phyloP scores from a whole-genome alignment of 2,329 filamentous ascomycete species.

The Colletotrichum sp. region DNA sequence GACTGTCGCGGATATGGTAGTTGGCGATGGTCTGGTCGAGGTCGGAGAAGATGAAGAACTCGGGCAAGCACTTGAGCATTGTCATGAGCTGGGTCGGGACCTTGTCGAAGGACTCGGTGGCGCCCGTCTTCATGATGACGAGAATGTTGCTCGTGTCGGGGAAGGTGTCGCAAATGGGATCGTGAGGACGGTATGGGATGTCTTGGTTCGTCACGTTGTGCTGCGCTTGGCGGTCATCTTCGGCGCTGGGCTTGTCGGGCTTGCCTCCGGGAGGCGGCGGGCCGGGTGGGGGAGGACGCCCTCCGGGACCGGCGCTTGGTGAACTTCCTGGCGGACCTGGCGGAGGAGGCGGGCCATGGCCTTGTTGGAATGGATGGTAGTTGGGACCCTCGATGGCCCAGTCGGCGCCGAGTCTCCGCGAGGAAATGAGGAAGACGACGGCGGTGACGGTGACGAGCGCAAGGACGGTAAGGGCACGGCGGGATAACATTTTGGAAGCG shows the following conservation, averaged over 20 bases:
- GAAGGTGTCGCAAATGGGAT: conserved; percentile 41
- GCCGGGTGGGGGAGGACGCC: neutral
- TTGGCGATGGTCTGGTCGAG: conserved; percentile 53
- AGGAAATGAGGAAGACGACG: conserved; percentile 36
- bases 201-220: conserved; percentile 6
- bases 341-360: neutral
- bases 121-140: conserved; percentile 63
- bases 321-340: neutral
- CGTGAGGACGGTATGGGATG: conserved; percentile 23
- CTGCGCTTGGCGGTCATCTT: neutral
- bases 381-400: conserved; percentile 33
- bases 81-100: conserved; percentile 62
- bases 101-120: conserved; percentile 56
- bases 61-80: conserved; percentile 51
- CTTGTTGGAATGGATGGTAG: conserved; percentile 24
- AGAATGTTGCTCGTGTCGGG: conserved; percentile 51
- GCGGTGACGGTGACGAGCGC: conserved; percentile 31
- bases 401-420: conserved; percentile 31
- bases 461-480: conserved; percentile 31
- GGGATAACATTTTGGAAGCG: conserved; percentile 28
- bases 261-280: neutral
- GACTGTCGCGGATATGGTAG: conserved; percentile 48
- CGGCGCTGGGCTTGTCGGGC: neutral
- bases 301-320: conserved; percentile 20
- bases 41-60: conserved; percentile 65